phyloP scores from a whole-genome alignment of 2,329 filamentous ascomycete species.

The Dactylellina haptotyla region DNA sequence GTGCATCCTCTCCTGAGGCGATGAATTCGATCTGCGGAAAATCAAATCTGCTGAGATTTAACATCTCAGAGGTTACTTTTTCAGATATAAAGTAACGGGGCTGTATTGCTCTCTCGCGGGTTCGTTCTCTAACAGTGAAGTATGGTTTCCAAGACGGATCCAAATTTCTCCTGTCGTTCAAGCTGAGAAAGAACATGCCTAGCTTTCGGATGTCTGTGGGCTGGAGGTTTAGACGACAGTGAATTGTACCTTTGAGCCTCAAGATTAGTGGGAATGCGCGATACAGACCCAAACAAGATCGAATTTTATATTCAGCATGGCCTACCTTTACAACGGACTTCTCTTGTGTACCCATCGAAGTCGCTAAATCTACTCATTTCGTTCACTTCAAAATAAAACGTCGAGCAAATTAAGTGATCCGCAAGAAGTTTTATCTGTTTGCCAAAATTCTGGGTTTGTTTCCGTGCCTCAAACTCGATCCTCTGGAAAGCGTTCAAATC shows the following conservation, averaged over 20 bases:
- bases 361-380: background rate
- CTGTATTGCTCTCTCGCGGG: background rate
- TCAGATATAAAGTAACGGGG: background rate
- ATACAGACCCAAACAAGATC: background rate
- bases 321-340: background rate
- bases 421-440: constrained; percentile 6
- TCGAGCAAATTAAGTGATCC: constrained; percentile 28
- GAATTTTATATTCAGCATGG: background rate
- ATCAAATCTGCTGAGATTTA: background rate
- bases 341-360: background rate
- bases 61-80: background rate
- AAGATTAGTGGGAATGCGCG: background rate
- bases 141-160: background rate
- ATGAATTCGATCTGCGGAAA: constrained; percentile 4
- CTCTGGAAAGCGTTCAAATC: constrained; percentile 5
- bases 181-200: background rate
- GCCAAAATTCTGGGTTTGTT: background rate
- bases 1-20: background rate
- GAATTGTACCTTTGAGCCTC: background rate
- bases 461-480: background rate
- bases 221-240: background rate
- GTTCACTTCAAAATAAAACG: constrained; percentile 13
- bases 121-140: constrained; percentile 9
- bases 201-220: background rate
- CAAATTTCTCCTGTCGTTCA: background rate